Evolutionary conservation across 768 basidiomycete species (phyloP).

Genomic region (Russula brevipes): DNA sequence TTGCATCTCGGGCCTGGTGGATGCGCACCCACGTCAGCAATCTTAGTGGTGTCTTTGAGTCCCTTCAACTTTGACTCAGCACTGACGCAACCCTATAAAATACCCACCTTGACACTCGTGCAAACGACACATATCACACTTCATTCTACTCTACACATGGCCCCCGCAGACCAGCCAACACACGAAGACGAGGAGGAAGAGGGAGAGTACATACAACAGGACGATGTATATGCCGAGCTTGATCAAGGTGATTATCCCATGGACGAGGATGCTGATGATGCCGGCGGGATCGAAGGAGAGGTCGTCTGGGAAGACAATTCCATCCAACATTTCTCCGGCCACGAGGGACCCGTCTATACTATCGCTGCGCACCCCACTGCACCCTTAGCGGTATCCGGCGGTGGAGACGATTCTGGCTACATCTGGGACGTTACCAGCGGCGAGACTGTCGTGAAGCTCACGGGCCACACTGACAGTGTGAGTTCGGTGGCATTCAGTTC

Average conservation of each 20-base stretch:
- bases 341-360: slow-evolving; percentile 76
- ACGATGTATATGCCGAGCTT: slow-evolving; percentile 62
- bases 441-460: slow-evolving; percentile 73
- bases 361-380: slow-evolving; percentile 79
- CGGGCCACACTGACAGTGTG: slow-evolving; percentile 92
- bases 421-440: slow-evolving; percentile 87
- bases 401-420: slow-evolving; percentile 92
- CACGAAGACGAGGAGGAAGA: slow-evolving; percentile 2
- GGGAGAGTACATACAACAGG: slow-evolving; percentile 49
- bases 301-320: slow-evolving; percentile 52
- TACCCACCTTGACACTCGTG: not conserved
- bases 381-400: slow-evolving; percentile 84
- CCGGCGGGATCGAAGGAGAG: slow-evolving; percentile 28
- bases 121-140: not conserved
- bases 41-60: too few species aligned
- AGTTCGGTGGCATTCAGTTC: slow-evolving; percentile 69
- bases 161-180: slow-evolving; percentile 8
- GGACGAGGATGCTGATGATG: slow-evolving; percentile 53
- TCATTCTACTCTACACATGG: slow-evolving; percentile 4
- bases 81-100: slow-evolving; percentile 9
- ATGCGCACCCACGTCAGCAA: too few species aligned
- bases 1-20: too few species aligned
- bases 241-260: slow-evolving; percentile 67
- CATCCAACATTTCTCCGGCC: slow-evolving; percentile 61
- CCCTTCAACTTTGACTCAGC: slow-evolving; percentile 11